Evolutionary conservation across 192 early-diverging fungal species (phyloP), one percentile per base, ranked within the genome.

Genomic region (Pilobolus umbonatus): DNA sequence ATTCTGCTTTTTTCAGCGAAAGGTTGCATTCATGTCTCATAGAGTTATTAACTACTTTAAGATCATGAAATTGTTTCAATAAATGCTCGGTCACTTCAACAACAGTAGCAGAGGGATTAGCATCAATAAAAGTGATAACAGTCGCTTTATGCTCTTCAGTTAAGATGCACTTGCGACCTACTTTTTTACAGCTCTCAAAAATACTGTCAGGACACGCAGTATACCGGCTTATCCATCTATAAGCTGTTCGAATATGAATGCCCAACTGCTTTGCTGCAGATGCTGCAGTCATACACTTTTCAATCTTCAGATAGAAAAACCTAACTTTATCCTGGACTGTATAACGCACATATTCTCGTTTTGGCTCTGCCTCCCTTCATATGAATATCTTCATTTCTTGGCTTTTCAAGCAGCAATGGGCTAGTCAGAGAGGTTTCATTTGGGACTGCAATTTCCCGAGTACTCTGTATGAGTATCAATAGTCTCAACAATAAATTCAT

Each of bases 91-190:
- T 35, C 52, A 54, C 31, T 54, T 54, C 52, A 54, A 54, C 32
- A 54, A 54, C 52, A 52, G 50, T 31, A 52, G 50, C 50, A 52
- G 50, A 52, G 30, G 50, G 50, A 52, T 52, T 52, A 52, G 50
- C 50, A 52, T 52, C 50, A 52, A 52, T 52, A 30, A 47, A 52
- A 31, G 7, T 31, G 28, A 35, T 30, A 34, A 52, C 57, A 59
- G 38, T 45, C n/a, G 45, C 25, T 47, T 47, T 47, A 47, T 47
- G 50, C 50, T 52, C 50, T 52, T 52, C 50, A 31, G 26, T 52
- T 31, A 52, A 52, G 50, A 35, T 52, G 24, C 50, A 52, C 30
- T 35, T 52, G 32, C 50, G 29, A 52, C 32, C 50, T 24, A 47
- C 45, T 24, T 47, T n/a, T 24, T 47, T 47, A 31, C 50, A 26